phyloP scores from a whole-genome alignment of 2,329 filamentous ascomycete species.

The Diaporthe sp. region DNA sequence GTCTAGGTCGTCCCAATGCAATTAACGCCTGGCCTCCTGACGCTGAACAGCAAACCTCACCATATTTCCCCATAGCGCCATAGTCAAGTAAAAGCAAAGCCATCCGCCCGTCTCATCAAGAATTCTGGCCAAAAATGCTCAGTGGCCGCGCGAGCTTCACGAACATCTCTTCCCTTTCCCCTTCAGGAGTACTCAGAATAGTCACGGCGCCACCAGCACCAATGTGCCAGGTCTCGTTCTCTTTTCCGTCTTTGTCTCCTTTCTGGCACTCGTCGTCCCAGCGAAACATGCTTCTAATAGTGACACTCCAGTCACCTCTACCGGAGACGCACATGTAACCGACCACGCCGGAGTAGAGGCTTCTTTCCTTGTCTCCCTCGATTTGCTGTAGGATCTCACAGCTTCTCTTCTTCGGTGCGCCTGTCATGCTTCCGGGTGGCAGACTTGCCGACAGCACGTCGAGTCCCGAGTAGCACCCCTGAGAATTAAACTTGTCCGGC shows the following conservation, averaged over 20 bases:
- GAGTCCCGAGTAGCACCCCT: conserved; percentile 70
- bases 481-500: conserved; percentile 25
- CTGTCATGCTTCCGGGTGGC: conserved; percentile 96
- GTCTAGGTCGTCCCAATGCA: conserved; percentile 31
- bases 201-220: conserved; percentile 94
- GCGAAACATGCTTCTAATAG: conserved; percentile 85
- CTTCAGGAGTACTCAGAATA: conserved; percentile 81
- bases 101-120: conserved; percentile 38
- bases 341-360: conserved; percentile 89
- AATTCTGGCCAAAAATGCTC: conserved; percentile 60
- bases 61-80: not conserved
- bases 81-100: not conserved
- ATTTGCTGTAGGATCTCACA: conserved; percentile 84
- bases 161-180: conserved; percentile 93
- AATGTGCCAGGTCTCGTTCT: conserved; percentile 79
- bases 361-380: conserved; percentile 74
- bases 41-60: not conserved
- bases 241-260: conserved; percentile 48
- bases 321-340: conserved; percentile 92
- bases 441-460: conserved; percentile 84
- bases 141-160: conserved; percentile 76
- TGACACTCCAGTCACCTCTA: conserved; percentile 90
- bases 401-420: conserved; percentile 92
- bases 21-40: conserved; percentile 24
- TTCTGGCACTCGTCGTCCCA: conserved; percentile 75